phyloP scores from a whole-genome alignment of 306 rosid genomes.

The Betula pendula region DNA sequence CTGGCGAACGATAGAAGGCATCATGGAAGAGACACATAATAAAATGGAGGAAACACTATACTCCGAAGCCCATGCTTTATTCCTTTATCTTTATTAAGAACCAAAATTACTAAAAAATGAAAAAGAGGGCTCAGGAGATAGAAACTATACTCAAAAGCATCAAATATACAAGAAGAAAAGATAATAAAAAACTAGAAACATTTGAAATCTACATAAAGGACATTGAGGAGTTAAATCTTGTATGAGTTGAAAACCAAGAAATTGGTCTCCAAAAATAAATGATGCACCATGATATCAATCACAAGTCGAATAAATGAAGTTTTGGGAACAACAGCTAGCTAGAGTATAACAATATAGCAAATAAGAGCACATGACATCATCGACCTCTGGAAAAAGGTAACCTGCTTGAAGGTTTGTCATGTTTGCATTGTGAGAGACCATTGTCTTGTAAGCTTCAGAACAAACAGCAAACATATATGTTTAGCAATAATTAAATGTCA shows the following conservation, averaged over 20 bases:
- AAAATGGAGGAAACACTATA: no score
- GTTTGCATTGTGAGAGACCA: conserved; percentile 78
- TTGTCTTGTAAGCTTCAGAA: conserved; percentile 68
- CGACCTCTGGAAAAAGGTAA: conserved; percentile 96
- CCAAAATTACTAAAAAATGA: not conserved
- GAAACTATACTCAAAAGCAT: not conserved
- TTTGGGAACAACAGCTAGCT: no score
- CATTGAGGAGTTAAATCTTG: not conserved
- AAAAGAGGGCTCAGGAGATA: not conserved
- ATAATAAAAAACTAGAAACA: not conserved
- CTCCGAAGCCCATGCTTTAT: not conserved
- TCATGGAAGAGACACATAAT: conserved; percentile 2
- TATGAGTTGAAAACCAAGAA: not conserved
- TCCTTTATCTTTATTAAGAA: not conserved
- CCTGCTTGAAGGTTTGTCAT: conserved; percentile 92
- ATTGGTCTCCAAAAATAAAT: not conserved
- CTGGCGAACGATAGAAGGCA: no score
- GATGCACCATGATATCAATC: conserved; percentile 4
- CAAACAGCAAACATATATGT: conserved; percentile 11
- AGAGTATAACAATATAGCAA: no score
- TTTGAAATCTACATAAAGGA: no score
- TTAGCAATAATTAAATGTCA: not conserved
- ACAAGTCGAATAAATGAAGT: conserved; percentile 10
- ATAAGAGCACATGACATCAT: conserved; percentile 27
- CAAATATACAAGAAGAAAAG: not conserved